phyloP scores from a whole-genome alignment of 2,329 filamentous ascomycete genomes.

The Xylariaceae sp. region DNA sequence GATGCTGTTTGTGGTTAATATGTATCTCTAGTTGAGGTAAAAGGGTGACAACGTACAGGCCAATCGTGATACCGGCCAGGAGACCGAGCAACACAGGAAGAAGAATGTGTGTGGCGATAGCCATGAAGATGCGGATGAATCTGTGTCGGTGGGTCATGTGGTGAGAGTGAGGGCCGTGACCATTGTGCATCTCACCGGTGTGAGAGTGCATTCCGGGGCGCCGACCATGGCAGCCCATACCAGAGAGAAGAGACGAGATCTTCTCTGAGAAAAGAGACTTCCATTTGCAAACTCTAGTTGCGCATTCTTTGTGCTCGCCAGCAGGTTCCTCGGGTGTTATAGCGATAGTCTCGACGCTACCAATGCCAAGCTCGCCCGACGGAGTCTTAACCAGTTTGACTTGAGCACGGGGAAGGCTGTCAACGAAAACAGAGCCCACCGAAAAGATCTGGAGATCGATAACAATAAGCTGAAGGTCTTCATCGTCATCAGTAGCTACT shows the following conservation, averaged over 20 bases:
- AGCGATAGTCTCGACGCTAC: constrained; percentile 38
- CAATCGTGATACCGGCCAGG: constrained; percentile 61
- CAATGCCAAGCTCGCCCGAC: constrained; percentile 51
- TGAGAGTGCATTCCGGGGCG: constrained; percentile 9
- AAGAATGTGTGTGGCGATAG: constrained; percentile 57
- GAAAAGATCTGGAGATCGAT: constrained; percentile 56
- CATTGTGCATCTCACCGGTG: constrained; percentile 13
- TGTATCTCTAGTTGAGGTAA: background rate
- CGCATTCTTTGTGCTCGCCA: constrained; percentile 31
- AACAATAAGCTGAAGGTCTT: constrained; percentile 46
- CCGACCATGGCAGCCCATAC: constrained; percentile 34
- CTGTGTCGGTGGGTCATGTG: constrained; percentile 28
- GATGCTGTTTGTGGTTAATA: constrained; percentile 40
- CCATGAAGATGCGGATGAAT: constrained; percentile 47
- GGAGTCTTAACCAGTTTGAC: constrained; percentile 58
- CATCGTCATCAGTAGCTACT: constrained; percentile 43
- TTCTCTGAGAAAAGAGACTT: constrained; percentile 45
- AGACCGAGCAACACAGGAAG: constrained; percentile 65
- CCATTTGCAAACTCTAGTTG: constrained; percentile 50
- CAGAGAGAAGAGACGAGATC: constrained; percentile 33
- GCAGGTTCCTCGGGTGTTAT: constrained; percentile 25
- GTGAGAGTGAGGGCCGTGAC: background rate
- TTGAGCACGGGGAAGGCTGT: constrained; percentile 50
- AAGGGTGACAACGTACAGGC: constrained; percentile 45
- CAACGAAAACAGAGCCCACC: constrained; percentile 51